These are phyloP conservation scores for Helotiales sp. DNA, from an alignment of 2,329 filamentous ascomycete genomes.

Conservation along the genomic window DNA sequence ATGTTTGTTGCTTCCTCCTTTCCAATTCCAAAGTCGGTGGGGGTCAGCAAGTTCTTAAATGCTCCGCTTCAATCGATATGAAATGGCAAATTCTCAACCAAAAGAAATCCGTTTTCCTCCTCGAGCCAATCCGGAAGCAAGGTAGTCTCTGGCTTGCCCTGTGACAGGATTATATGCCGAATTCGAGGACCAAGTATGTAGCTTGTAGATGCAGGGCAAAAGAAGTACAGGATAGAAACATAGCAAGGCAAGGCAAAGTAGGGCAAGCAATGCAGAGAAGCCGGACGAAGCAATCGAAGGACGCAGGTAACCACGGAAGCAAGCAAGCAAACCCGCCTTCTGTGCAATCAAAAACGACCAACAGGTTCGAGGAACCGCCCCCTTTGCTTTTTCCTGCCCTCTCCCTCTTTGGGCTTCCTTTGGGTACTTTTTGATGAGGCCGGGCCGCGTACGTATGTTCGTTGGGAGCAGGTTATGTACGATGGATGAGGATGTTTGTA, in stretches of 20 bases:
- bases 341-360: conserved; percentile 2
- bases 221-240: not conserved
- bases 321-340: conserved; percentile 7
- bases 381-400: not conserved
- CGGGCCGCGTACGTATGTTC: not conserved
- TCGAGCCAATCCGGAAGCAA: not conserved
- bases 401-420: not conserved
- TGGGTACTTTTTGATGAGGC: not conserved
- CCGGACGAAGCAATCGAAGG: not conserved
- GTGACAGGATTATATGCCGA: not conserved
- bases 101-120: not conserved
- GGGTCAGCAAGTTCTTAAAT: not conserved
- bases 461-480: not conserved
- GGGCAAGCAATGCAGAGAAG: not conserved
- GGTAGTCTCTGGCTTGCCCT: not conserved
- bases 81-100: not conserved
- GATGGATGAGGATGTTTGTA: conserved; percentile 1
- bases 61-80: not conserved
- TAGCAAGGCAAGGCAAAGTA: not conserved
- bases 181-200: not conserved
- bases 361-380: not conserved
- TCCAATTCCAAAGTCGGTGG: not conserved
- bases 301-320: conserved; percentile 2
- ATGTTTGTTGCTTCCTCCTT: not conserved
- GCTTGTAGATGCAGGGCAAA: not conserved